Conservation (phyloP, 768 basidiomycete genomes). For the Tricholoma matsutake region DNA sequence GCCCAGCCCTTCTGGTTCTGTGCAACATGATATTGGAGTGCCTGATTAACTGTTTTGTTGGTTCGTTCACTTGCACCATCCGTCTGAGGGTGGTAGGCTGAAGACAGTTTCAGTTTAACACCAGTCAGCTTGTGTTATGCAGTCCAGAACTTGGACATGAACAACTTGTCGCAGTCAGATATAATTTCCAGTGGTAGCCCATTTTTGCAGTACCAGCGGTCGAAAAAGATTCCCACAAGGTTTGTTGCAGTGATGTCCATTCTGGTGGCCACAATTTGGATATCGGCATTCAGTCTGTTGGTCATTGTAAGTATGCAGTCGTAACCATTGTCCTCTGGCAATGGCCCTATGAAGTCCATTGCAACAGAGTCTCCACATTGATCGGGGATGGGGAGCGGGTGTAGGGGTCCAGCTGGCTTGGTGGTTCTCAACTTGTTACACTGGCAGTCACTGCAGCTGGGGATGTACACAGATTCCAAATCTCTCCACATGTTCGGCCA, state of each 20-base stretch:
- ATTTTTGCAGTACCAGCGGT: too few species aligned
- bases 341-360: too few species aligned
- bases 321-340: too few species aligned
- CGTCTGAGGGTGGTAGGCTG: too few species aligned
- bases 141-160: too few species aligned
- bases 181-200: too few species aligned
- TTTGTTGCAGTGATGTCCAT: too few species aligned
- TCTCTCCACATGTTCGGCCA: too few species aligned
- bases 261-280: not conserved
- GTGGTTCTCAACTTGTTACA: not conserved
- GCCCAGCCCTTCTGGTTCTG: not conserved
- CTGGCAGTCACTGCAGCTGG: not conserved
- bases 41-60: not conserved
- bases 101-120: not conserved
- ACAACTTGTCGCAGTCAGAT: too few species aligned
- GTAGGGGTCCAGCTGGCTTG: not conserved
- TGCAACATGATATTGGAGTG: too few species aligned
- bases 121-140: not conserved
- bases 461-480: not conserved
- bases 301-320: not conserved
- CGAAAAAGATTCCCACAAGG: too few species aligned
- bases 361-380: too few species aligned
- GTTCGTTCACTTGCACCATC: not conserved
- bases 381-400: not conserved
- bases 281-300: not conserved